Conservation (phyloP, 306 rosid genomes). For the Mucuna pruriens region DNA sequence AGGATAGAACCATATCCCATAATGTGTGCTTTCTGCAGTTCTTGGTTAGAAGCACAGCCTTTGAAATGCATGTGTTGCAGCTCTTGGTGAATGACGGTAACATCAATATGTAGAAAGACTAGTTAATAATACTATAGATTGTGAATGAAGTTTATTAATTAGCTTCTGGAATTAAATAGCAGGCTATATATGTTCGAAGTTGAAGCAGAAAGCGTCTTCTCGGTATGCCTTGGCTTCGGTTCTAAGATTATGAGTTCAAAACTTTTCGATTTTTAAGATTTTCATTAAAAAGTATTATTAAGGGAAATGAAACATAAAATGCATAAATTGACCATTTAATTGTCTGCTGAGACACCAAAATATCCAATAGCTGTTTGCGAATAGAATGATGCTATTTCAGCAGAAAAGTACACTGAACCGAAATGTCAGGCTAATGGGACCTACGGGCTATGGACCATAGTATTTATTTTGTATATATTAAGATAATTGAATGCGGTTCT, state of each 20-base stretch:
- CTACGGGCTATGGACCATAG: no score
- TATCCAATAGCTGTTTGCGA: not conserved
- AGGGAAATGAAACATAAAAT: not conserved
- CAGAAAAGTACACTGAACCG: no score
- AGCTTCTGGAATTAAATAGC: constrained; percentile 14
- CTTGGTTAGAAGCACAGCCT: constrained; percentile 36
- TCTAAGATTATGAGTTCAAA: not conserved
- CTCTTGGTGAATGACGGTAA: constrained; percentile 36
- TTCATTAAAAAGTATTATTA: not conserved
- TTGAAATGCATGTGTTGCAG: constrained; percentile 15
- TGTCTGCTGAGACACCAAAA: not conserved
- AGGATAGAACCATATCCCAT: constrained; percentile 11
- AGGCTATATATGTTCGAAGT: constrained; percentile 6
- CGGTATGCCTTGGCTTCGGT: not conserved
- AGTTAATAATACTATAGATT: constrained; percentile 28
- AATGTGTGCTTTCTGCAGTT: constrained; percentile 23
- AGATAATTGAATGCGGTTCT: no score
- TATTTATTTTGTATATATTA: no score
- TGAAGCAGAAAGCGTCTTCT: not conserved
- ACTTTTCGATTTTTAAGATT: not conserved
- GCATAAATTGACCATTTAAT: not conserved
- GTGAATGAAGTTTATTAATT: constrained; percentile 30
- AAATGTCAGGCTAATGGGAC: no score
- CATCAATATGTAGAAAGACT: constrained; percentile 34
- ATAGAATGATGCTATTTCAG: no score